A percentile compares a stretch with the other conserved stretches of the same genome.
These are phyloP conservation scores for Pulveroboletus sp. DNA, from an alignment of 768 basidiomycete genomes.

Conservation along the genomic window DNA sequence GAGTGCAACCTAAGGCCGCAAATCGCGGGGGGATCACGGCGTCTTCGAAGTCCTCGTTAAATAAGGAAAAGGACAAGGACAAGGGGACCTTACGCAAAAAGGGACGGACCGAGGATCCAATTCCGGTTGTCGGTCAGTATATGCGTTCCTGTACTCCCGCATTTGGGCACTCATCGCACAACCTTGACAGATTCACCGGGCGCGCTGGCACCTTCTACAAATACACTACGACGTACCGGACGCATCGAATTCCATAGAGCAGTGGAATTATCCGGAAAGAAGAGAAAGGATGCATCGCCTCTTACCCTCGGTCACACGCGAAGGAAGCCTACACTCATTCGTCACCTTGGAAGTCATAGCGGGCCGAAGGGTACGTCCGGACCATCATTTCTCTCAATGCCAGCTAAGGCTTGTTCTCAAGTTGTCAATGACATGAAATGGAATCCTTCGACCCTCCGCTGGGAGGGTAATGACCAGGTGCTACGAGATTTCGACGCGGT, in stretches of 20 bases:
- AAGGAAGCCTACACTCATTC: slow-evolving; percentile 84
- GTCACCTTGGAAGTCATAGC: slow-evolving; percentile 66
- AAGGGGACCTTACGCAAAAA: slow-evolving; percentile 60
- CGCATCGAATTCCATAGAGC: slow-evolving; percentile 52
- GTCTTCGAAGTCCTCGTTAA: slow-evolving; percentile 37
- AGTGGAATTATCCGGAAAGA: slow-evolving; percentile 42
- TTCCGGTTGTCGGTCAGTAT: slow-evolving; percentile 38
- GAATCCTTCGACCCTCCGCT: slow-evolving; percentile 85
- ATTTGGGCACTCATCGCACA: not conserved
- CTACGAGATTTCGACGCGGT: slow-evolving; percentile 86
- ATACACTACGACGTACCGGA: slow-evolving; percentile 53
- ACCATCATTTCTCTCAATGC: not conserved
- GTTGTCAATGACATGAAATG: slow-evolving; percentile 97
- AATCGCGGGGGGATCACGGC: slow-evolving; percentile 51
- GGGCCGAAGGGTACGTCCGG: slow-evolving; percentile 66
- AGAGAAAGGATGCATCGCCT: slow-evolving; percentile 50
- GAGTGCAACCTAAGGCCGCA: slow-evolving; percentile 69
- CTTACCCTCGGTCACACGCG: slow-evolving; percentile 44
- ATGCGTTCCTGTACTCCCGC: not conserved
- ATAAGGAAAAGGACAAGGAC: slow-evolving; percentile 38
- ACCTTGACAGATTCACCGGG: slow-evolving; percentile 18
- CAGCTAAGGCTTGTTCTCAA: slow-evolving; percentile 32
- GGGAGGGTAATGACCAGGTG: slow-evolving; percentile 96
- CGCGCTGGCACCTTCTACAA: slow-evolving; percentile 42
- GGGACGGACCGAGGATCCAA: slow-evolving; percentile 44